These are phyloP conservation scores for Entamoeba histolytica DNA, from an alignment of 208 protist species.

Conservation along the genomic window DNA sequence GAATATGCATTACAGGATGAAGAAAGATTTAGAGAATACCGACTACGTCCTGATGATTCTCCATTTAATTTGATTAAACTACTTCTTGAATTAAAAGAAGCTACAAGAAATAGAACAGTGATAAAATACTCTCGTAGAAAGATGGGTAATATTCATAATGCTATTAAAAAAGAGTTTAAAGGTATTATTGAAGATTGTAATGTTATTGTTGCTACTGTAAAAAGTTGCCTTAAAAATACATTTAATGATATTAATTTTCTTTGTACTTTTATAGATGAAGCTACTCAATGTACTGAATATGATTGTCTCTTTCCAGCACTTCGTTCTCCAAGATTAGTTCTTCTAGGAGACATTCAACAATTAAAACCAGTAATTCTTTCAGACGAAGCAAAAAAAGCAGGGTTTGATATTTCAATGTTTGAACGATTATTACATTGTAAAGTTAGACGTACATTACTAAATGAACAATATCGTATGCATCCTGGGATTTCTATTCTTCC, in stretches of 20 bases:
- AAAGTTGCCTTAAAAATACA: not conserved
- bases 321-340: constrained; percentile 59
- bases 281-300: constrained; percentile 73
- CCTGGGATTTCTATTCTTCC: constrained; percentile 71
- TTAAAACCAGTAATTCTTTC: constrained; percentile 74
- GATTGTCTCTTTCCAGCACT: constrained; percentile 72
- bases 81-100: too few relatives aligned
- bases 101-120: too few relatives aligned
- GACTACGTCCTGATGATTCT: too few relatives aligned
- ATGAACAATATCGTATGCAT: constrained; percentile 92
- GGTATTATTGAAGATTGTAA: not conserved
- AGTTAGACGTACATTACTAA: constrained; percentile 58
- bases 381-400: constrained; percentile 59
- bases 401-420: constrained; percentile 67
- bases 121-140: too few relatives aligned
- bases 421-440: constrained; percentile 66
- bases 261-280: constrained; percentile 77
- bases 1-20: too few relatives aligned
- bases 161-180: not conserved
- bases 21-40: too few relatives aligned
- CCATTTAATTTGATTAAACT: too few relatives aligned
- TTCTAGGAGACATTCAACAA: constrained; percentile 76
- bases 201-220: not conserved
- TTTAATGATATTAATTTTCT: constrained; percentile 54
- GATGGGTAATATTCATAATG: not conserved